Base-by-base conservation (phyloP, 2,329 filamentous ascomycete genomes). In the Cytospora paraplurivora region DNA sequence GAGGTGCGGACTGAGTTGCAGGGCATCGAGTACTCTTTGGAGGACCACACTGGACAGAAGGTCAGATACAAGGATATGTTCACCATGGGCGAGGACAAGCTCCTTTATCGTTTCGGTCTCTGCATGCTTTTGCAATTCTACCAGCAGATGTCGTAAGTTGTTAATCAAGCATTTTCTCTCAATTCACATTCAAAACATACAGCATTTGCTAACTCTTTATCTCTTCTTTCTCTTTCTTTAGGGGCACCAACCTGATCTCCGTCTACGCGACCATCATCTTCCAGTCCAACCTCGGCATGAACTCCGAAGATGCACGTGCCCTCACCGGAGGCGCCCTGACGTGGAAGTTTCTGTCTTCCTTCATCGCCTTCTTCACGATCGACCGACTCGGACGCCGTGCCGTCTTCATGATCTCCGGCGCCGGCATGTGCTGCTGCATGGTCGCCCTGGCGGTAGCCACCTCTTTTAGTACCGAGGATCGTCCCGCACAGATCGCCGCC, bases 401-500 rank as follows among this genome's bases (percentile, higher is more conserved):
- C 58, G 75, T 83, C 27, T 83, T 85, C 76, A 82, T 85, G 62
- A 72, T 83, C 69, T 79, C 76, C 50, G 82, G 81, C 13, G 67
- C 70, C 0, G 82, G 82, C 47, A 86, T 86, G 83, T 76, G 78
- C 3, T 68, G 74, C 21, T 86, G 82, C 72, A 86, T 86, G 83
- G 67, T 81, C 6, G 77, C 79, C 3, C 75, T 87, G 11, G 81
- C 83, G 4, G 76, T 85, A 38, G 77, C 80, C 6, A 84, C 81
- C 3, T 83, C 78, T 21, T 81, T 79, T 69, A 76, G 79, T 13
- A 74, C 72, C 37, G 71, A 72, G 15, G 82, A 83, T 72, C 75
- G 74, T 3, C 64, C 75, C 1, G 78, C 83, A 2, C 78, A 82
- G 65, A 79, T 85, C 50, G 79, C 78, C 0, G 82, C 81, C 0